Evolutionary conservation across 176 grass and related monocot genomes (phyloP), one percentile per base, ranked within the genome.

Genomic region (Oryza nivara): DNA sequence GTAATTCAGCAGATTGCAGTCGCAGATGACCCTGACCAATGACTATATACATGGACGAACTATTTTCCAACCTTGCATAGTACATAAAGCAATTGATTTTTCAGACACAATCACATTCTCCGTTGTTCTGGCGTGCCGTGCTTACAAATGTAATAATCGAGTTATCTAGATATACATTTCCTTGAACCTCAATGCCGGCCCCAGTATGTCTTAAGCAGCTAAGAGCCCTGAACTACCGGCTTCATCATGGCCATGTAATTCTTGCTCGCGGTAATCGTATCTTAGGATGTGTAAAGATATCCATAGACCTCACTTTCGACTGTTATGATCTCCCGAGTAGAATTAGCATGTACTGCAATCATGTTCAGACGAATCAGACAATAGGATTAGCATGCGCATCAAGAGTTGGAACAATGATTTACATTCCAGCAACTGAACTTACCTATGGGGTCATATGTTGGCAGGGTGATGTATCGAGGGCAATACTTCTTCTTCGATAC

Each of bases 371-470:
- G 51, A 23, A 41, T 30, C 13, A 46, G 70, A 52, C 13, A 65
- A 23, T 10, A 80, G 30, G 75, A 70, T 90, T 68, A 90, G 48
- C 9, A 19, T 36, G 16, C 25, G 19, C 43, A 65, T 28, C 47
- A 15, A 6, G 5, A 28, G n/a, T 76, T 45, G 64, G 64, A 75
- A 74, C 13, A 84, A 17, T 68, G 54, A 75, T 6, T 86, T 69
- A 11, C 7, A 4, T 88, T 17, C 58, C 1, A 72, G 12, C 1
- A 38, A 45, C 19, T n/a, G 19, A 56, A 82, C 91, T 88, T 77
- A 95, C 92, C 82, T 13, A 88, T 73, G 15, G 89, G 93, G 16
- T 85, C 72, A 41, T 94, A 91, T 76, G 93, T 74, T 36, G 96
- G 96, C 85, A 98, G 72, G 22, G 77, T 86, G 67, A 98, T 76